Base-by-base conservation (phyloP, 805 yeast genomes). In the Cyberlindnera mycetangii region DNA sequence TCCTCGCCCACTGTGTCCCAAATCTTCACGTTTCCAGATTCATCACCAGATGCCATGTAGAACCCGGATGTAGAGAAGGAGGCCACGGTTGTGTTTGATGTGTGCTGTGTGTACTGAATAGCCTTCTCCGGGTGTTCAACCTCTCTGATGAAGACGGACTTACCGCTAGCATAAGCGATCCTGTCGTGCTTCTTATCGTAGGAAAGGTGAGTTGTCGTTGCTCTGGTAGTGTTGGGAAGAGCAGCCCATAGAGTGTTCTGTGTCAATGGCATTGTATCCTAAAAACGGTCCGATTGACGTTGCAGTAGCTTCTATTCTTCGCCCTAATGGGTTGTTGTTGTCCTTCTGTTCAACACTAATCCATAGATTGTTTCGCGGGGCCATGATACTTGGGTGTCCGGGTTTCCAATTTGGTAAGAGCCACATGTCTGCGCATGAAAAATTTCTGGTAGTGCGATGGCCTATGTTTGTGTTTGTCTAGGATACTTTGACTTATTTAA, bases 11-110 rank as follows among this genome's bases (percentile, higher is more conserved):
- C 75, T 22, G 74, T 65, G 56, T 89, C 95, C 97, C 98, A 92
- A 36, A 93, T 79, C 53, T 85, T 84, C 35, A 92, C 95, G 48
- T 78, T 77, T 22, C 99, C 99, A n/a, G 83, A 67, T 54, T 81
- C 88, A 60, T 92, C 99, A 37, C 96, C 98, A 3, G 95, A 84
- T 2, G 96, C 97, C 24, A 92, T 70, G 65, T 87, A 92, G 65
- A 74, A 84, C 1, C 99, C 97, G 11, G 89, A 81, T 1, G 98
- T 96, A 1, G 96, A 73, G 63, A 93, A 89, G 37, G 79, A 77
- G 14, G 93, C 97, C 3, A 83, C 95, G 0, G 96, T 85, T 32
- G 95, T 88, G 18, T 77, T 67, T 32, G 71, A 70, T 28, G 75
- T 74, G 65, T 92, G 98, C 37, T 78, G 83, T 9, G 76, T 76